Base-by-base conservation (phyloP, 345 rosid genomes). In the Streptanthus diversifolius region DNA sequence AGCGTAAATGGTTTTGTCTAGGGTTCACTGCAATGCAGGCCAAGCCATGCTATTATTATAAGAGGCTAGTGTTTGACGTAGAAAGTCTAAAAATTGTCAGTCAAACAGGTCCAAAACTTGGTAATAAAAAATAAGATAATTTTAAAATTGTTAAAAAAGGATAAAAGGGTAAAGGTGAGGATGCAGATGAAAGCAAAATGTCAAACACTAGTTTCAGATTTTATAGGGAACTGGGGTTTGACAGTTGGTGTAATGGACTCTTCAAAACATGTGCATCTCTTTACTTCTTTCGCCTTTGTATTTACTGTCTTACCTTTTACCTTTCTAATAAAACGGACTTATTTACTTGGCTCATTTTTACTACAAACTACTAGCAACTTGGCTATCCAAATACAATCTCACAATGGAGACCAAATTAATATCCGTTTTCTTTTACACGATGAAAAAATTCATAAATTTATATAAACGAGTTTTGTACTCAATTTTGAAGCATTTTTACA, bases 131-230 rank as follows among this genome's bases (percentile, higher is more conserved):
- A 56, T 27, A 5, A 19, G 32, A 43, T 29, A 27, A 33, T 17
- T 0, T 2, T 18, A 6, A 21, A 55, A 61, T 15, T 37, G 27
- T 47, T 27, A 11, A 37, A 70, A 62, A 68, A 63, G 56, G 48
- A 19, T 33, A 77, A 65, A 71, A 58, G 72, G 57, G 40, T 27
- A 65, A 74, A 60, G 67, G 33, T 10, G 62, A 33, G 62, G 72
- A 77, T 30, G 76, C 30, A 70, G 72, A 65, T 77, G 80, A 84
- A 74, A 80, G 87, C 90, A 86, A 91, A 87, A 86, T 85, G 93
- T 88, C 92, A 87, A 87, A 86, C 87, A 72, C 91, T 80, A 87
- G 72, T 85, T 77, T 85, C 82, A 63, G 80, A 82, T 80, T 76
- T 80, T 71, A 64, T 77, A 1, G 85, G 86, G 90, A 84, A 80